Percentiles rank a stretch among this genome's conserved stretches.
These are phyloP conservation scores for Candida oleophila DNA, from an alignment of 805 yeast species.

Conservation along the genomic window DNA sequence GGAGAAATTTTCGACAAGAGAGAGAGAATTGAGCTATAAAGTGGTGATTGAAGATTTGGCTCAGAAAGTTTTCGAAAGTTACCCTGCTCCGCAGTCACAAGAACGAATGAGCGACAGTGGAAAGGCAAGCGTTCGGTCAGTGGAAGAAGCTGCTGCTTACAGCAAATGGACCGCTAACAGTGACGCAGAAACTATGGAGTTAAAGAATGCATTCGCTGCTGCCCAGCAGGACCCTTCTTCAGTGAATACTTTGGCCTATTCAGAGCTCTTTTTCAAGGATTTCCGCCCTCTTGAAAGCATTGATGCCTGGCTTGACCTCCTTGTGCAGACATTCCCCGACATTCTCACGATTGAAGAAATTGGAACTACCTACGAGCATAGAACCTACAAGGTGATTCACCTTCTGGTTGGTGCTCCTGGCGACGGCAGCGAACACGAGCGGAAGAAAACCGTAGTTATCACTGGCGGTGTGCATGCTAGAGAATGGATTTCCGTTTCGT, in stretches of 20 bases:
- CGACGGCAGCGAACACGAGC: conserved; percentile 28
- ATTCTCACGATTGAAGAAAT: conserved; percentile 61
- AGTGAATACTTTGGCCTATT: conserved; percentile 4
- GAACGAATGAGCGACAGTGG: not conserved
- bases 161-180: conserved; percentile 12
- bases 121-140: not conserved
- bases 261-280: conserved; percentile 65
- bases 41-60: conserved; percentile 57
- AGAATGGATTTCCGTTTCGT: conserved; percentile 81
- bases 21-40: conserved; percentile 24
- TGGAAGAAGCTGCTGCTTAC: conserved; percentile 1
- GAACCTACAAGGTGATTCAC: conserved; percentile 67
- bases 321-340: conserved; percentile 62
- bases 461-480: conserved; percentile 88
- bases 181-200: conserved; percentile 12
- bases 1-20: conserved; percentile 15
- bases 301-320: conserved; percentile 65
- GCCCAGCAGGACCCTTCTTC: conserved; percentile 1
- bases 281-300: conserved; percentile 69
- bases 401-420: conserved; percentile 46
- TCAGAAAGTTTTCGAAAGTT: conserved; percentile 55
- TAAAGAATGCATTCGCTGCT: conserved; percentile 7
- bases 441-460: conserved; percentile 63
- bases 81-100: conserved; percentile 32
- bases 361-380: conserved; percentile 75